A percentile compares a stretch with the other conserved stretches of the same genome.
phyloP scores from a whole-genome alignment of 2,329 filamentous ascomycete species.

The Monosporascus ibericus region DNA sequence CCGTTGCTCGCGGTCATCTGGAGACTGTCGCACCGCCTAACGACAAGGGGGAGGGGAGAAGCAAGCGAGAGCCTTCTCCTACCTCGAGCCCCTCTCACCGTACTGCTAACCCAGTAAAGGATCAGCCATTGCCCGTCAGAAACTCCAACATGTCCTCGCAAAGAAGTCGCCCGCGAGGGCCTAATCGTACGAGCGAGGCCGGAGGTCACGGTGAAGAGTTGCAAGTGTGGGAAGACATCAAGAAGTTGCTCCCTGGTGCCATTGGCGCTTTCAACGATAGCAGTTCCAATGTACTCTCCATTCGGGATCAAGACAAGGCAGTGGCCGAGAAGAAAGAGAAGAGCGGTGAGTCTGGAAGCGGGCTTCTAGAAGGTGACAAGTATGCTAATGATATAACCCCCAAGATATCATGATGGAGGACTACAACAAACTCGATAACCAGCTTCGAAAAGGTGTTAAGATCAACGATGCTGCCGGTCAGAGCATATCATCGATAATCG shows the following conservation, averaged over 20 bases:
- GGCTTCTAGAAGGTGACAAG: slow-evolving; percentile 21
- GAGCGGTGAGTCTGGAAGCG: slow-evolving; percentile 21
- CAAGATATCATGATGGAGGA: slow-evolving; percentile 21
- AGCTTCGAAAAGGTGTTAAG: slow-evolving; percentile 27
- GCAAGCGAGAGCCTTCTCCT: no score
- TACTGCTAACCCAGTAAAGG: neutral
- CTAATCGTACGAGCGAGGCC: slow-evolving; percentile 31
- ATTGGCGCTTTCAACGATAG: slow-evolving; percentile 33
- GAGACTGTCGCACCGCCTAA: no score
- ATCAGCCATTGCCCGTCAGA: neutral
- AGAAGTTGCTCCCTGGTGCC: slow-evolving; percentile 29
- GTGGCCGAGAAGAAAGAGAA: slow-evolving; percentile 31
- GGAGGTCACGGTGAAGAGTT: slow-evolving; percentile 36
- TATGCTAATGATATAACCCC: slow-evolving; percentile 21
- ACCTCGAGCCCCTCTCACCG: no score
- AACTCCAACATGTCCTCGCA: slow-evolving; percentile 21
- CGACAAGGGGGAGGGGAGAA: no score
- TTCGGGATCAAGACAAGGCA: slow-evolving; percentile 33
- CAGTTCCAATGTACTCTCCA: slow-evolving; percentile 30
- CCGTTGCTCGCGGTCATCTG: no score
- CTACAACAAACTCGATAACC: slow-evolving; percentile 28
- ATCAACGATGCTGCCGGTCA: slow-evolving; percentile 20
- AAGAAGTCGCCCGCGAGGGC: slow-evolving; percentile 24
- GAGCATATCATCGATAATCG: slow-evolving; percentile 28
- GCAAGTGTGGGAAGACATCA: slow-evolving; percentile 33